Percentiles rank a stretch among this genome's conserved stretches.
Conservation (phyloP, 164 flowering plant genomes). For the Magnolia changhungtana region DNA sequence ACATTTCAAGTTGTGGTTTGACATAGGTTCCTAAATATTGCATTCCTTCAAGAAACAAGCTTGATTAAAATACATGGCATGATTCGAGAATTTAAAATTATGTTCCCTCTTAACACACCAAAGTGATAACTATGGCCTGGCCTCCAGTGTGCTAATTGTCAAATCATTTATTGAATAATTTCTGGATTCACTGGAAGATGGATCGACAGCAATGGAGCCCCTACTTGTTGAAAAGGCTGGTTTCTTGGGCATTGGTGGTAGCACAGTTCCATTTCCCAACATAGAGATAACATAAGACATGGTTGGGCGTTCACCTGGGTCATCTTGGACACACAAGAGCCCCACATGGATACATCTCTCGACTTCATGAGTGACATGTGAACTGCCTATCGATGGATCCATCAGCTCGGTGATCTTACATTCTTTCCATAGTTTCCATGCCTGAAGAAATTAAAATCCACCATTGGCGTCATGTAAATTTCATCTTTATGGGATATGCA, state of each 20-base stretch:
- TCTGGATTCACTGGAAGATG: not conserved
- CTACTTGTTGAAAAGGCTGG: not conserved
- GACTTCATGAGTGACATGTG: not conserved
- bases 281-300: conserved; percentile 1
- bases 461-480: too few species aligned
- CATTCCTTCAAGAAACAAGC: too few species aligned
- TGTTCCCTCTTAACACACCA: too few species aligned
- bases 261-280: conserved; percentile 1
- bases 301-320: not conserved
- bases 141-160: not conserved
- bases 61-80: too few species aligned
- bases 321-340: conserved; percentile 3
- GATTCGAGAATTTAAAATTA: too few species aligned
- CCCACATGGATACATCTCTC: conserved; percentile 7
- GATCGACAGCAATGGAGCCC: not conserved
- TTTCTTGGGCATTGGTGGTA: not conserved
- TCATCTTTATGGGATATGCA: too few species aligned
- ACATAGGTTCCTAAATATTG: too few species aligned
- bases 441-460: not conserved
- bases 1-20: too few species aligned
- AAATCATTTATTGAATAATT: not conserved
- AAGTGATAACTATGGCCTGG: not conserved
- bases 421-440: conserved; percentile 11
- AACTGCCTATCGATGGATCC: conserved; percentile 3
- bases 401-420: conserved; percentile 4